Evolutionary conservation across 1,284 basidiomycete genomes (phyloP), one percentile per base, ranked within the genome.

Genomic region (Trichosporon asahii): DNA sequence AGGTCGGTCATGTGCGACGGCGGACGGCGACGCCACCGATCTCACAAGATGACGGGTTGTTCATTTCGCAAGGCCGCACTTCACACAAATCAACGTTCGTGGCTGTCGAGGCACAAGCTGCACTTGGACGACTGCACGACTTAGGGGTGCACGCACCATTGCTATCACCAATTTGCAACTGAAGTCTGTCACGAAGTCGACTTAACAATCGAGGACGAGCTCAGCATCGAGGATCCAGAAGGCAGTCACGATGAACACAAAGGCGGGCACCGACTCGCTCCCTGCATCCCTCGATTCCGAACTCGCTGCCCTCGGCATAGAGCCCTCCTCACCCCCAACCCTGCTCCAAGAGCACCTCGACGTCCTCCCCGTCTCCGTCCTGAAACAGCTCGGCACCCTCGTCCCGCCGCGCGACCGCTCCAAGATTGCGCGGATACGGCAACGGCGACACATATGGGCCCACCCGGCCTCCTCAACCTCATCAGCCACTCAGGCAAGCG

Each of bases 371-470:
- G 37, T 35, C 2, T 14, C 55, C 12, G 46, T 71, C 15, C 61
- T 64, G 1, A 31, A 21, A 0, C 37, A 64, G 4, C 63, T 71
- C 3, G 70, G 70, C 31, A 27, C 6, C 6, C 14, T 21, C 29
- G 75, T 74, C 5, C 71, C 79, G 0, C 76, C 81, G 1, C 72
- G 77, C 3, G 73, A 80, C 29, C 74, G 82, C 18, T 68, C 77
- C 15, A 21, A 49, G 9, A 77, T 84, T 25, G 74, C 76, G 6
- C 57, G 66, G 1, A 77, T 84, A 68, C 80, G 81, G 66, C 72
- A 77, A 6, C 76, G 82, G 8, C 67, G 82, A 3, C 69, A 79
- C 15, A 27, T 79, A 1, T 78, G 77, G 66, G 78, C 79, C 2
- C 65, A 66, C 21, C 21, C 21, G n/a, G 23, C 31, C n/a, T 15